Percentiles rank a stretch among this genome's conserved stretches.
Evolutionary conservation across 148 eudicot species (phyloP).

Genomic region (Amaranthus cruentus): DNA sequence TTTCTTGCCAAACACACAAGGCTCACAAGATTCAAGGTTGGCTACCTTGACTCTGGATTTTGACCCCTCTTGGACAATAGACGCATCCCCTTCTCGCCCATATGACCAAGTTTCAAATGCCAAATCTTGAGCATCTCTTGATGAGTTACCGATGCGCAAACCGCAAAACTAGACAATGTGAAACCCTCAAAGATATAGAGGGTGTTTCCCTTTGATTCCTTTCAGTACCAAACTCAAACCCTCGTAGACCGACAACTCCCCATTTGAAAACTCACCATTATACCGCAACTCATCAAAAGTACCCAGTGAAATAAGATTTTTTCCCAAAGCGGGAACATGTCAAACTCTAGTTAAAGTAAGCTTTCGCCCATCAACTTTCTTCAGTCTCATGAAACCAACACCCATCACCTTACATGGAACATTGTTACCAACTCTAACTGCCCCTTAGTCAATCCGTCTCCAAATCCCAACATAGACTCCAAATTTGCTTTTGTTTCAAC

Average conservation of each 20-base stretch:
- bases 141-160: neutral
- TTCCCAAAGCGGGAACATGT: neutral
- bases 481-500: neutral
- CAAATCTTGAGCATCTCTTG: neutral
- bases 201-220: neutral
- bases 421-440: neutral
- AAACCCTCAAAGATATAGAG: neutral
- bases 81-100: neutral
- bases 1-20: too few species aligned
- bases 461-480: neutral
- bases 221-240: neutral
- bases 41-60: too few species aligned
- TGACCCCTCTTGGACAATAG: neutral
- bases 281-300: neutral
- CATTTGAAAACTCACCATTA: neutral
- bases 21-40: too few species aligned
- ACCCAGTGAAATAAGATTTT: constrained; percentile 1
- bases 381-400: neutral
- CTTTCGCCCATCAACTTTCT: too few species aligned
- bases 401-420: neutral
- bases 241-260: neutral
- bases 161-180: neutral
- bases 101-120: neutral
- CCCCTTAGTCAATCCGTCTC: neutral
- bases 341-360: neutral